A percentile compares a stretch with the other conserved stretches of the same genome.
These are phyloP conservation scores for Aspergillus steynii DNA, from an alignment of 495 filamentous ascomycete genomes.

Conservation along the genomic window DNA sequence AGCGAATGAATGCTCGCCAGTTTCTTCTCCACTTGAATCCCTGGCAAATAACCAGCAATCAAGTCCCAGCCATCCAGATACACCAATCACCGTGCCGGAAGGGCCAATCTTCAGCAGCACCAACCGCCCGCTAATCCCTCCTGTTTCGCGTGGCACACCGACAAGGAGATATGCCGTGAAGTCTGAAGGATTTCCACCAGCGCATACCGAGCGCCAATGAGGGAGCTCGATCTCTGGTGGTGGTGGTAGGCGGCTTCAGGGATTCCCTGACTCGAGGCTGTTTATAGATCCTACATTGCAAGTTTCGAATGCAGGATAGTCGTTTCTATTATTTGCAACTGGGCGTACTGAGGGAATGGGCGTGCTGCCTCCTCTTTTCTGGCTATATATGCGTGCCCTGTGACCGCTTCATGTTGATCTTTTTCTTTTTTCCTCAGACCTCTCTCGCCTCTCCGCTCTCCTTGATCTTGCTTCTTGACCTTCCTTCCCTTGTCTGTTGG, in stretches of 20 bases:
- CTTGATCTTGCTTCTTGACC: not conserved
- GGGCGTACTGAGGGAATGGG: not conserved
- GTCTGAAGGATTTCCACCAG: slow-evolving; percentile 20
- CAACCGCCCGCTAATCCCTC: slow-evolving; percentile 11
- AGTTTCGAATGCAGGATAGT: slow-evolving; percentile 18
- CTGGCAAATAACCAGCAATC: slow-evolving; percentile 1
- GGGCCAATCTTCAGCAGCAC: slow-evolving; percentile 13
- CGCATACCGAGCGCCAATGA: slow-evolving; percentile 25
- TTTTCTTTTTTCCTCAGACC: not conserved
- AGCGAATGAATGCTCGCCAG: slow-evolving; percentile 11
- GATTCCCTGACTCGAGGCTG: slow-evolving; percentile 23
- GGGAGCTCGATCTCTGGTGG: slow-evolving; percentile 4
- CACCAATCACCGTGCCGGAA: slow-evolving; percentile 12
- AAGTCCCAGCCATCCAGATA: slow-evolving; percentile 8
- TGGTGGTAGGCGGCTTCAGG: slow-evolving; percentile 21
- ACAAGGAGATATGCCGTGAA: slow-evolving; percentile 5
- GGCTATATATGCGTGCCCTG: slow-evolving; percentile 13
- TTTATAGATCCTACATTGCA: slow-evolving; percentile 25
- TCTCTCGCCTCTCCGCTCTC: not conserved
- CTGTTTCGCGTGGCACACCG: slow-evolving; percentile 15
- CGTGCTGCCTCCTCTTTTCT: not conserved
- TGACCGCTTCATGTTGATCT: not conserved
- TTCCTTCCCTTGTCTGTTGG: not conserved
- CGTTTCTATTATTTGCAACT: slow-evolving; percentile 17
- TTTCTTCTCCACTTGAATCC: not conserved